phyloP scores from a whole-genome alignment of 2,329 filamentous ascomycete species.

The Rutstroemia sp. region DNA sequence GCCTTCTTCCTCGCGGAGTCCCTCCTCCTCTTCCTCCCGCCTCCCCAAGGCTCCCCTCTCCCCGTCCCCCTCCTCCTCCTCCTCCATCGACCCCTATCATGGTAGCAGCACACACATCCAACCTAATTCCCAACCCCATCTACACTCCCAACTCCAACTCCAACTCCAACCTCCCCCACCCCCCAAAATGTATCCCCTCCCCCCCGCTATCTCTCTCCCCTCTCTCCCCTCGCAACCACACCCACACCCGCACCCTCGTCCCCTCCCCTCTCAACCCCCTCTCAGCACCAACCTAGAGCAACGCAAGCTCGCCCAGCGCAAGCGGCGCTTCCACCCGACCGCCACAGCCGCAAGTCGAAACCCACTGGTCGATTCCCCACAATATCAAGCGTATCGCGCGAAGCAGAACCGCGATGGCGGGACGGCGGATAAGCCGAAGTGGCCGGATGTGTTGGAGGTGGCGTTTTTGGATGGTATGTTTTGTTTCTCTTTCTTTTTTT shows the following conservation, averaged over 20 bases:
- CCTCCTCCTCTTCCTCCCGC: too few relatives aligned
- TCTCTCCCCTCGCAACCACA: too few relatives aligned
- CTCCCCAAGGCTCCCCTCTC: too few relatives aligned
- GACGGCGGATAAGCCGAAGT: slow-evolving; percentile 52
- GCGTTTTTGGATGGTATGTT: slow-evolving; percentile 59
- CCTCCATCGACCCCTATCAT: slow-evolving; percentile 16
- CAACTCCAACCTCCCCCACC: too few relatives aligned
- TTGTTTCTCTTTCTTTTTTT: neutral
- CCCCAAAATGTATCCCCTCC: slow-evolving; percentile 17
- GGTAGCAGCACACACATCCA: slow-evolving; percentile 19
- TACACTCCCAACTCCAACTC: too few relatives aligned
- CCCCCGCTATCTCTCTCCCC: slow-evolving; percentile 5
- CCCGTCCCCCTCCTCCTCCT: too few relatives aligned
- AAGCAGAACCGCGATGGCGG: slow-evolving; percentile 56
- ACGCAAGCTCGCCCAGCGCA: slow-evolving; percentile 28
- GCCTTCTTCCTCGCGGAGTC: slow-evolving; percentile 17
- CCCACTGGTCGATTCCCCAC: slow-evolving; percentile 53
- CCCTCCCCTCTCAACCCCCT: slow-evolving; percentile 20
- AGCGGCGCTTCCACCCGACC: slow-evolving; percentile 21
- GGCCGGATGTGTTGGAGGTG: slow-evolving; percentile 57
- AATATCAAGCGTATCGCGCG: slow-evolving; percentile 59
- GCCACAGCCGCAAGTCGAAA: slow-evolving; percentile 34
- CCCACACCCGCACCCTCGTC: too few relatives aligned
- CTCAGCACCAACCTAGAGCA: slow-evolving; percentile 21
- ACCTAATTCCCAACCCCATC: neutral